Conservation (phyloP, 768 basidiomycete species). For the Daedaleopsis nitida region DNA sequence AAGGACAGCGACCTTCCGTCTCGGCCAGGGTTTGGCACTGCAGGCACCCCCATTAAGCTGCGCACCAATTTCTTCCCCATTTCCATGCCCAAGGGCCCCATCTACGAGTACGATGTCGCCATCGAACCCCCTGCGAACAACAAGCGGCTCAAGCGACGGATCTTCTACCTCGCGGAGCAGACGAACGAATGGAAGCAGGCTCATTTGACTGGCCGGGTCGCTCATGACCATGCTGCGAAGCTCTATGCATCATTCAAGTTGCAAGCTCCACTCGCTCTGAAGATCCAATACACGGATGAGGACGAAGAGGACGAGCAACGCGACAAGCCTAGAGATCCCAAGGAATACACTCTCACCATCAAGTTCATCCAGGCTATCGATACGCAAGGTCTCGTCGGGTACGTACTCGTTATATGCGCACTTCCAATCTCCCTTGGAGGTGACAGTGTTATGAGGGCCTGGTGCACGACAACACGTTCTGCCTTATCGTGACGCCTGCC, state of each 20-base stretch:
- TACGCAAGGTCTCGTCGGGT: conserved; percentile 44
- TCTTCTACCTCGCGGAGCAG: conserved; percentile 51
- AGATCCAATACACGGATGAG: conserved; percentile 46
- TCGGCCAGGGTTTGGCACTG: conserved; percentile 51
- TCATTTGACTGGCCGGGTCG: conserved; percentile 42
- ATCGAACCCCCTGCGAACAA: conserved; percentile 39
- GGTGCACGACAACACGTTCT: conserved; percentile 5
- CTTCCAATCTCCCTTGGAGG: conserved; percentile 2
- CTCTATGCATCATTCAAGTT: conserved; percentile 44
- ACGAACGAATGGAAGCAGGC: conserved; percentile 43
- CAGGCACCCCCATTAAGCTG: conserved; percentile 46
- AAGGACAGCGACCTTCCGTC: conserved; percentile 40
- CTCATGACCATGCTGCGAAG: conserved; percentile 51
- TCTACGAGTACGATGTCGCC: conserved; percentile 52
- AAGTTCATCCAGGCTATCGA: conserved; percentile 46
- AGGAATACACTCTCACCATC: conserved; percentile 46
- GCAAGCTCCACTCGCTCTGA: conserved; percentile 44
- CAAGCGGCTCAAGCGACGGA: conserved; percentile 45
- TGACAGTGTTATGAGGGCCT: conserved; percentile 16
- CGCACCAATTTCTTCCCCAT: conserved; percentile 58
- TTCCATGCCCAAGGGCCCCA: conserved; percentile 44
- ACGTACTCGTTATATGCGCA: conserved; percentile 11
- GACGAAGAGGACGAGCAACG: conserved; percentile 38
- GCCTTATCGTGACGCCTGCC: conserved; percentile 15
- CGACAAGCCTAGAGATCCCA: conserved; percentile 27